Percentiles rank a stretch among this genome's conserved stretches.
These are phyloP conservation scores for Myxozyma neotropica DNA, from an alignment of 805 yeast genomes.

Conservation along the genomic window DNA sequence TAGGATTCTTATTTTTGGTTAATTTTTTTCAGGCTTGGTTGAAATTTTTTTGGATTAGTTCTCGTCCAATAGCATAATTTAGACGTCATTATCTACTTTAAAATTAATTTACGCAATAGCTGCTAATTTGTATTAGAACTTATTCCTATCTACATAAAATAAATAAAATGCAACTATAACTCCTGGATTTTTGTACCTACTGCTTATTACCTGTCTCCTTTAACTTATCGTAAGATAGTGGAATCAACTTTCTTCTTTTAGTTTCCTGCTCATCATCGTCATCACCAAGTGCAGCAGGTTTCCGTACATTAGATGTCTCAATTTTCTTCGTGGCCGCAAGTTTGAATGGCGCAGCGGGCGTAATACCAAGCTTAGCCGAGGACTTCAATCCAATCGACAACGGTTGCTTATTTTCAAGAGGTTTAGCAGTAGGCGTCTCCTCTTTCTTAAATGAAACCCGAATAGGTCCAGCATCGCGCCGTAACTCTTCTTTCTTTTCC, in stretches of 20 bases:
- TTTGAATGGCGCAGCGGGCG: constrained; percentile 1
- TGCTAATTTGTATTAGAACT: too few species aligned
- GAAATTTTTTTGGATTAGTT: too few species aligned
- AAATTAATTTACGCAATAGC: too few species aligned
- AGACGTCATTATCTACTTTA: too few species aligned
- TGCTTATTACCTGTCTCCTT: background rate
- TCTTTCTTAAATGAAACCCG: constrained; percentile 20
- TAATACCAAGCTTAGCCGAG: constrained; percentile 1
- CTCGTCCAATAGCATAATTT: too few species aligned
- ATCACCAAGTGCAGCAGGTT: constrained; percentile 17
- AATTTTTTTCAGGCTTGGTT: too few species aligned
- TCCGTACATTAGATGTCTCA: background rate
- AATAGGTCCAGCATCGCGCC: constrained; percentile 15
- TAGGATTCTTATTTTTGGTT: too few species aligned
- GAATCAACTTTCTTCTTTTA: constrained; percentile 27
- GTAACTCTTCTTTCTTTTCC: constrained; percentile 14
- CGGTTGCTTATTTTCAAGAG: constrained; percentile 19
- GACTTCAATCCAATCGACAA: constrained; percentile 21
- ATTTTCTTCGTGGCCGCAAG: constrained; percentile 13
- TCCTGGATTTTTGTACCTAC: background rate
- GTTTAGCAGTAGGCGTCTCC: constrained; percentile 3
- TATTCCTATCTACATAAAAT: background rate
- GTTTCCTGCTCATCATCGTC: constrained; percentile 13
- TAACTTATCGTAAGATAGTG: constrained; percentile 29
- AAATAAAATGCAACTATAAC: background rate